These are phyloP conservation scores for Haberlea rhodopensis DNA, from an alignment of 257 asterid genomes.

Conservation along the genomic window DNA sequence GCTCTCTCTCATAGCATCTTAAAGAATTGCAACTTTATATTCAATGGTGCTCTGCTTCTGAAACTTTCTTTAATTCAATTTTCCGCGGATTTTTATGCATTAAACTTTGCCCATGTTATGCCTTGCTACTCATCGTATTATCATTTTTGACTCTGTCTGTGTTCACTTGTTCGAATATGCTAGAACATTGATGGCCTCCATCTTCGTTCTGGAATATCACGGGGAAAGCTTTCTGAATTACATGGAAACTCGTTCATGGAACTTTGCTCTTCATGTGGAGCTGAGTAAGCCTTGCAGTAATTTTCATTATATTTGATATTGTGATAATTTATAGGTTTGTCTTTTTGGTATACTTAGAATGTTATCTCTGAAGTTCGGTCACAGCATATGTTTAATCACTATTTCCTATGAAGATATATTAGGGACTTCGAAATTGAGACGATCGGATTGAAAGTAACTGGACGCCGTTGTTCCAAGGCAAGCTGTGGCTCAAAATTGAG, in stretches of 20 bases:
- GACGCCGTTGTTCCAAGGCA: conserved; percentile 67
- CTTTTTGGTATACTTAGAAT: conserved; percentile 21
- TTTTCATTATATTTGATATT: conserved; percentile 8
- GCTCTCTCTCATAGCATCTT: background rate
- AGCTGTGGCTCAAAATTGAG: conserved; percentile 75
- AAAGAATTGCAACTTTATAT: conserved; percentile 3
- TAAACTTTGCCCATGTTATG: conserved; percentile 11
- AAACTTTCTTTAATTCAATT: conserved; percentile 11
- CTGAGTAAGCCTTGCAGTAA: conserved; percentile 59
- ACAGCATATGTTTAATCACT: conserved; percentile 24
- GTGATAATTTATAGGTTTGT: conserved; percentile 4
- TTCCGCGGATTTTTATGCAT: conserved; percentile 13
- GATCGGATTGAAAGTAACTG: conserved; percentile 82
- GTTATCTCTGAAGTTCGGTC: too few relatives aligned
- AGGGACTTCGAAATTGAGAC: conserved; percentile 96
- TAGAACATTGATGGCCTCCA: conserved; percentile 95
- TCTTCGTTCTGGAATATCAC: conserved; percentile 91
- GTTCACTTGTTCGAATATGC: conserved; percentile 28
- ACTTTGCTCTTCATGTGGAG: conserved; percentile 74
- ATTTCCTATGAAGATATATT: conserved; percentile 57
- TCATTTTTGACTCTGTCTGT: conserved; percentile 19
- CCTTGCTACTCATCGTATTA: conserved; percentile 16
- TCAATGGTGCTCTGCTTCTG: background rate
- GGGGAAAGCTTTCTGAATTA: conserved; percentile 84
- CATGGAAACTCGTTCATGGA: conserved; percentile 96